Evolutionary conservation across 2,329 filamentous ascomycete genomes (phyloP), one percentile per base, ranked within the genome.

Genomic region (Beauveria bassiana): DNA sequence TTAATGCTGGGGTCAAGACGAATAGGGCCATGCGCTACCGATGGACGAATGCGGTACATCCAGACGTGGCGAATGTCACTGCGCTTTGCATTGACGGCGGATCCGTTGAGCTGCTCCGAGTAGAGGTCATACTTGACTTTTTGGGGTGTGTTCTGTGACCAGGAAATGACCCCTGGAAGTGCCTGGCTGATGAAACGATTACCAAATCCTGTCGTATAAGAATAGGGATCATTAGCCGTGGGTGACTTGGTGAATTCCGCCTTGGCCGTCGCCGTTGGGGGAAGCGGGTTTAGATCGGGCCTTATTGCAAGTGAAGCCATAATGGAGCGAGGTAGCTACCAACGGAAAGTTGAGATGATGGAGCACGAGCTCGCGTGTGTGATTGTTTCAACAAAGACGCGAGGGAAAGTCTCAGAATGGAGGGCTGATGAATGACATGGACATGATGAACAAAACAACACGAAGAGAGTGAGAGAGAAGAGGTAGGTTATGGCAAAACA

Each of bases 161-260:
- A 63, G 9, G 78, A 78, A 24, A 81, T 73, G 26, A 75, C 76
- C 38, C 74, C 75, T 14, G 77, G 75, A 2, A 80, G 71, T n/a
- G 76, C 76, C 64, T 80, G 77, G 26, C 77, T 78, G 56, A 74
- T 73, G 62, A 79, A 78, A 10, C 72, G 69, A 68, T 85, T 86
- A 43, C 78, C 78, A 66, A 84, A 85, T 22, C 82, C 83, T 22
- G 77, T 69, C 78, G 84, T 80, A 66, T 86, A 86, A 71, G 79
- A 59, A 57, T 85, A 71, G 71, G 81, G 70, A 76, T 78, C 63
- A 69, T 58, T 52, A 26, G 51, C 46, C 14, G 69, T 66, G 12
- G 68, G 68, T 31, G 54, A 56, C 5, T 68, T 68, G 28, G 63
- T 62, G 61, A 64, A 67, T 26, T 63, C 64, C 9, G 63, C 57